A percentile compares a stretch with the other conserved stretches of the same genome.
Conservation (phyloP, 2,329 filamentous ascomycete genomes). For the Ophiostoma tasmaniense region DNA sequence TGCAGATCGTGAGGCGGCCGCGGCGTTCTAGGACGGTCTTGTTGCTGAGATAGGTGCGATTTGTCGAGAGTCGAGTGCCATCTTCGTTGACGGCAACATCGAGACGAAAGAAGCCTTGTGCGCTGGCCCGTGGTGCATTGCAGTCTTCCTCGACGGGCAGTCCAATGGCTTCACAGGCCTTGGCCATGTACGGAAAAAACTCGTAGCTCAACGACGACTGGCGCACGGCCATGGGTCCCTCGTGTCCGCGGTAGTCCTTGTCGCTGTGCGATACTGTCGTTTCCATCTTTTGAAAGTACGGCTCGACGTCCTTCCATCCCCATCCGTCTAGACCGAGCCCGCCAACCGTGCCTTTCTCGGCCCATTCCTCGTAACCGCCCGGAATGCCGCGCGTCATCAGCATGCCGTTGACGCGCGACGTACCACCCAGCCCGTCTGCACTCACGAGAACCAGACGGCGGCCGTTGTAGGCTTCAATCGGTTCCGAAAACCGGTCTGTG, state of each 20-base stretch:
- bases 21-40: constrained; percentile 20
- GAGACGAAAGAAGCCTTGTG: constrained; percentile 26
- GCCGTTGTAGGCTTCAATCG: constrained; percentile 21
- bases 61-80: constrained; percentile 24
- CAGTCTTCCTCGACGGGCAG: constrained; percentile 23
- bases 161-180: constrained; percentile 24
- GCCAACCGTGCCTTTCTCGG: constrained; percentile 12
- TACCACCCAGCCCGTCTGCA: constrained; percentile 28
- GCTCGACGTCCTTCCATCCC: constrained; percentile 29
- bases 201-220: constrained; percentile 6
- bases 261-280: constrained; percentile 20
- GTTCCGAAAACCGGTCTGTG: constrained; percentile 24
- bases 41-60: constrained; percentile 25
- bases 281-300: constrained; percentile 28
- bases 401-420: constrained; percentile 28
- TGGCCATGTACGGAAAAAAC: constrained; percentile 21
- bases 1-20: constrained; percentile 26
- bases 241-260: constrained; percentile 23
- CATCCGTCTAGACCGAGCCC: constrained; percentile 27
- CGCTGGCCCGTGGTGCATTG: constrained; percentile 25
- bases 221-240: constrained; percentile 17
- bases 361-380: constrained; percentile 27
- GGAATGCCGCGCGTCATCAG: constrained; percentile 27
- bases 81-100: constrained; percentile 25
- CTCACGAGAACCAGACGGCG: constrained; percentile 21